Evolutionary conservation across 164 flowering plant genomes (phyloP).

Genomic region (Aristolochia fimbriata): DNA sequence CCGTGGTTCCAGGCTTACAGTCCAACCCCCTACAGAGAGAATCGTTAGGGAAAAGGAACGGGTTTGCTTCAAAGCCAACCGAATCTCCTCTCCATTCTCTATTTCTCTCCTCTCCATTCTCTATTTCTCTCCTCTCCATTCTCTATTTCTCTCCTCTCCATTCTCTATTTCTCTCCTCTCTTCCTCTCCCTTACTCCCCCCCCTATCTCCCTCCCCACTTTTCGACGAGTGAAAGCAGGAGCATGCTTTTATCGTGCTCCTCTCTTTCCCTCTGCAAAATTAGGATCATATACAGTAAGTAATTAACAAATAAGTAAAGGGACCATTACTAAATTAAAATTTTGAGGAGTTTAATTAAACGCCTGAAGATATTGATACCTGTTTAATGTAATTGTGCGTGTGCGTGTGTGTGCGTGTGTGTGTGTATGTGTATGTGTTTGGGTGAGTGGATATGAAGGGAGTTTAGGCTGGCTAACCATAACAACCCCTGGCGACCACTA

Average conservation of each 20-base stretch:
- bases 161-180: constrained; percentile 7
- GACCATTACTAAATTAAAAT: too few relatives aligned
- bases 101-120: constrained; percentile 2
- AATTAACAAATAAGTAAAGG: too few relatives aligned
- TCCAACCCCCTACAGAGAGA: constrained; percentile 29
- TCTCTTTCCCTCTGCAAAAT: too few relatives aligned
- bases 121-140: constrained; percentile 7
- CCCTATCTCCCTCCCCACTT: constrained; percentile 1
- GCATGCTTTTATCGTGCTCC: constrained; percentile 15
- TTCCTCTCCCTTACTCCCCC: constrained; percentile 1
- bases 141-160: constrained; percentile 2
- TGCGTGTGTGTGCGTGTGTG: neutral
- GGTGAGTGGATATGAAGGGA: neutral
- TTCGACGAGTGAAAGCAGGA: constrained; percentile 5
- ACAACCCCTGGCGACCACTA: constrained; percentile 2
- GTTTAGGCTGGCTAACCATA: constrained; percentile 2
- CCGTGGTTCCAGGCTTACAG: constrained; percentile 56
- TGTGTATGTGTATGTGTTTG: neutral
- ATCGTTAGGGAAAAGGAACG: constrained; percentile 35
- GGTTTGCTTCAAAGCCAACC: constrained; percentile 30
- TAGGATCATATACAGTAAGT: too few relatives aligned
- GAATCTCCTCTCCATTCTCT: constrained; percentile 26
- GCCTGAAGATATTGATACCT: too few relatives aligned
- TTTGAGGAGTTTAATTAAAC: too few relatives aligned
- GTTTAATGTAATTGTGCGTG: neutral